These are phyloP conservation scores for Penicillium rolfsii DNA, from an alignment of 2,329 filamentous ascomycete genomes.

Conservation along the genomic window DNA sequence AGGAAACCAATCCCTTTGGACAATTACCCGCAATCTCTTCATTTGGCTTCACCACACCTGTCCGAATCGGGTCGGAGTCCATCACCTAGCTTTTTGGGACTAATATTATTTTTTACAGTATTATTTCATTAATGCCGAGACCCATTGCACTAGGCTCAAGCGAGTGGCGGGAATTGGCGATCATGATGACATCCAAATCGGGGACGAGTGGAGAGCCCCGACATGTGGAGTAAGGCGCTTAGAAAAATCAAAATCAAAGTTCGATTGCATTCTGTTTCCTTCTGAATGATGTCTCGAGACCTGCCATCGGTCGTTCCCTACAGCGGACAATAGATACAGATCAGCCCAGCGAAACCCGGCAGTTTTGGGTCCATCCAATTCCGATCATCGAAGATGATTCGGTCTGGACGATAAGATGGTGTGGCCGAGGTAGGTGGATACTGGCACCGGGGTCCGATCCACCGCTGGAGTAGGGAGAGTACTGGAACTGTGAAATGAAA, in stretches of 20 bases:
- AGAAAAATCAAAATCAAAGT: not conserved
- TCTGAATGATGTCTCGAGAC: slow-evolving; percentile 10
- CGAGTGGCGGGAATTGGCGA: slow-evolving; percentile 17
- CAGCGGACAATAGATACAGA: not conserved
- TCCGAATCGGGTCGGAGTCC: not conserved
- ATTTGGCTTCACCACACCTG: not conserved
- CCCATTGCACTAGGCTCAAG: slow-evolving; percentile 16
- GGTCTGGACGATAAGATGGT: slow-evolving; percentile 10
- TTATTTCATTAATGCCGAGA: slow-evolving; percentile 10
- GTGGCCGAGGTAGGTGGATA: not conserved
- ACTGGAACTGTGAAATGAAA: too few relatives aligned
- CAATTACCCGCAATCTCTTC: not conserved
- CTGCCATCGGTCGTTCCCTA: not conserved
- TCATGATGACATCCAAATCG: slow-evolving; percentile 23
- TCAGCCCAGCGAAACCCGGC: not conserved
- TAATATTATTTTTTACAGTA: not conserved
- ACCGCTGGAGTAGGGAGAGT: slow-evolving; percentile 2
- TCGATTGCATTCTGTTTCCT: not conserved
- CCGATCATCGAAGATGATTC: slow-evolving; percentile 12
- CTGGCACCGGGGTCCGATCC: slow-evolving; percentile 1
- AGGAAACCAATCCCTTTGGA: not conserved
- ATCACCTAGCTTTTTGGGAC: not conserved
- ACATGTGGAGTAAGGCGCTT: slow-evolving; percentile 9
- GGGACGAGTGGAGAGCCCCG: not conserved
- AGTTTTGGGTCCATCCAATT: slow-evolving; percentile 6